phyloP scores from a whole-genome alignment of 257 asterid species.

The Fraxinus cuspidata region DNA sequence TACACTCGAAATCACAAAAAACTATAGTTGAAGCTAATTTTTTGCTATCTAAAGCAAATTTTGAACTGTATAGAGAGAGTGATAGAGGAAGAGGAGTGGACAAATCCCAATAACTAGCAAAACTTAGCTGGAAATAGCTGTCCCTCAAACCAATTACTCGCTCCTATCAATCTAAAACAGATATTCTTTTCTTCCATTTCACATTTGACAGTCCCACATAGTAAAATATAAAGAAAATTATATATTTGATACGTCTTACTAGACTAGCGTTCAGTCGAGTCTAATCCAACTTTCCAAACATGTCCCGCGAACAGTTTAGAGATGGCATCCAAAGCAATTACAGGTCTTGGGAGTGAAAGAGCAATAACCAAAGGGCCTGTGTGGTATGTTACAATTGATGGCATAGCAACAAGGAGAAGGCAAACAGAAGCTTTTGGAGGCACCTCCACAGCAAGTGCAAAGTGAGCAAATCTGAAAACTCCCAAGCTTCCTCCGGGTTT shows the following conservation, averaged over 20 bases:
- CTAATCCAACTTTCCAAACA: neutral
- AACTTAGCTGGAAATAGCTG: neutral
- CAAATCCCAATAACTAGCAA: conserved; percentile 4
- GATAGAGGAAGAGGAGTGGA: neutral
- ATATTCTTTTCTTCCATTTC: conserved; percentile 37
- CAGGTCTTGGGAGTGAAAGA: conserved; percentile 87
- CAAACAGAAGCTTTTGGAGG: conserved; percentile 49
- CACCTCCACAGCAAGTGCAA: conserved; percentile 82
- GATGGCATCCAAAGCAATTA: conserved; percentile 78
- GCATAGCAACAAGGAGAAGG: conserved; percentile 88
- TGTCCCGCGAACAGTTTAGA: conserved; percentile 16
- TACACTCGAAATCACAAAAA: neutral
- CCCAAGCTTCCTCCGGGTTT: conserved; percentile 63
- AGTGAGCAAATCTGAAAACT: conserved; percentile 76
- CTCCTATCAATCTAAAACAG: conserved; percentile 32
- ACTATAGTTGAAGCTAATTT: conserved; percentile 19
- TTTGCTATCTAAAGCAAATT: conserved; percentile 22
- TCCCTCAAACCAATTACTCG: conserved; percentile 31
- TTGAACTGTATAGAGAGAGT: neutral
- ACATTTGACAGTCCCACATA: conserved; percentile 26
- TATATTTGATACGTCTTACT: neutral
- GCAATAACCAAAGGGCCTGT: conserved; percentile 87
- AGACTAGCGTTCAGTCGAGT: neutral
- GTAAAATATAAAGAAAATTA: conserved; percentile 7
- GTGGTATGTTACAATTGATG: conserved; percentile 85